Conservation (phyloP, 2,329 filamentous ascomycete species). For the Exophiala alcalophila region DNA sequence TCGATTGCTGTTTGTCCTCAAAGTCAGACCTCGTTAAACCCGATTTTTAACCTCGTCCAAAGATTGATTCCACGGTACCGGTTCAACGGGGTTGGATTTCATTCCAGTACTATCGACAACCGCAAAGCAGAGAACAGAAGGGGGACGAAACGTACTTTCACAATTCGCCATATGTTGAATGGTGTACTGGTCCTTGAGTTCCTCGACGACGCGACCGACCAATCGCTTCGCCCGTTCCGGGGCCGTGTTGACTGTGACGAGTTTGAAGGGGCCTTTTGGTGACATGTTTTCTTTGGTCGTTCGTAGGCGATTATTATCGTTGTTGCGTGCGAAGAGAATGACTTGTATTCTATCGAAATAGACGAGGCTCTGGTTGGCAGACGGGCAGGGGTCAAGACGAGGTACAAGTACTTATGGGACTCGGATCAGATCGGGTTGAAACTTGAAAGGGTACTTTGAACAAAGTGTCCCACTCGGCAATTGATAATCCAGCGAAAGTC, state of each 20-base stretch:
- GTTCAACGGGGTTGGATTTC: not conserved
- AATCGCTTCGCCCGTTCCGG: slow-evolving; percentile 63
- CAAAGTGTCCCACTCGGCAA: slow-evolving; percentile 3
- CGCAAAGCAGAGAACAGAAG: too few relatives aligned
- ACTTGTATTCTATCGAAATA: too few relatives aligned
- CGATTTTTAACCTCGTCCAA: not conserved
- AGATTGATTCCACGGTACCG: not conserved
- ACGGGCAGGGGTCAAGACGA: too few relatives aligned
- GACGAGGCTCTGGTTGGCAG: too few relatives aligned
- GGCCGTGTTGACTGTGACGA: slow-evolving; percentile 67
- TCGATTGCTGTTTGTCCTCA: slow-evolving; percentile 46
- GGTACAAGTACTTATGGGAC: too few relatives aligned
- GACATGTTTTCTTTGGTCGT: slow-evolving; percentile 24
- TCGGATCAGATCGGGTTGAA: too few relatives aligned
- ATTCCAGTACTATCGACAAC: too few relatives aligned
- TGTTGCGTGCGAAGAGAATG: too few relatives aligned
- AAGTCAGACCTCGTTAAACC: not conserved
- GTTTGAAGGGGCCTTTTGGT: slow-evolving; percentile 57
- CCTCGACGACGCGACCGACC: slow-evolving; percentile 60
- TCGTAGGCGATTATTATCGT: too few relatives aligned
- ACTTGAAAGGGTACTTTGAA: too few relatives aligned
- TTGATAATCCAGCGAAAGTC: slow-evolving; percentile 1
- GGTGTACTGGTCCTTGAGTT: slow-evolving; percentile 60
- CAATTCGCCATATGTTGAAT: slow-evolving; percentile 63
- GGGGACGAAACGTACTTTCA: slow-evolving; percentile 52